Evolutionary conservation across 2,329 filamentous ascomycete genomes (phyloP).

Genomic region (Metarhizium album): DNA sequence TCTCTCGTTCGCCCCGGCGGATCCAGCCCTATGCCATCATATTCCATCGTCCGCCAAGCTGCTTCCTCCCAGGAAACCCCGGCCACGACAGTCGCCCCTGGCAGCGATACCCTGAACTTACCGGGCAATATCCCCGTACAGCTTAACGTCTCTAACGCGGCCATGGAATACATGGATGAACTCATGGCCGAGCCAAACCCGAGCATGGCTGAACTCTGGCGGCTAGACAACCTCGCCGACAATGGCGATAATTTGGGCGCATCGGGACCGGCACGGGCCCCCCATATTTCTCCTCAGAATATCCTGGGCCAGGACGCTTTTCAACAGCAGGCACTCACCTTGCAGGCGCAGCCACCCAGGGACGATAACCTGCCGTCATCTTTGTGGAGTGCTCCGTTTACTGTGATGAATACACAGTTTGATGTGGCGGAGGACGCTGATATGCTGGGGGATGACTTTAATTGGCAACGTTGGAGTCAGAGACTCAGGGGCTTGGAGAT

Average conservation of each 20-base stretch:
- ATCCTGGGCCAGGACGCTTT: constrained; percentile 9
- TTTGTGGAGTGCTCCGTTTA: constrained; percentile 29
- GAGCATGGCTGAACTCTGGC: constrained; percentile 24
- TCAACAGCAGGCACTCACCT: constrained; percentile 11
- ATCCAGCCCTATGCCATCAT: constrained; percentile 4
- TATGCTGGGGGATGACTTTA: constrained; percentile 31
- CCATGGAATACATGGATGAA: constrained; percentile 25
- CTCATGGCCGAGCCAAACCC: constrained; percentile 27
- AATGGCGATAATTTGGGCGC: not conserved
- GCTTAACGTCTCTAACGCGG: constrained; percentile 17
- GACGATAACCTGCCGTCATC: constrained; percentile 28
- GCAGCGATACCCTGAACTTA: constrained; percentile 8
- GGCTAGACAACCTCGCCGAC: constrained; percentile 1
- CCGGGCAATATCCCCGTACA: constrained; percentile 9
- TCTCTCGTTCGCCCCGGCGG: constrained; percentile 30
- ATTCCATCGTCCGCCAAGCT: not conserved
- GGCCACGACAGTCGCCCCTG: constrained; percentile 4
- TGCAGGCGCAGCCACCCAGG: constrained; percentile 16
- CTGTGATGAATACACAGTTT: constrained; percentile 17
- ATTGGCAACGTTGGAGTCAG: constrained; percentile 39
- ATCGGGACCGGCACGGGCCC: not conserved
- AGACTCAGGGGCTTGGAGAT: constrained; percentile 29
- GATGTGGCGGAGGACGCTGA: constrained; percentile 23
- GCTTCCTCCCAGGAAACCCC: not conserved
- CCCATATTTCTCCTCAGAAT: not conserved